Percentiles rank a stretch among this genome's conserved stretches.
These are phyloP conservation scores for Scheffersomyces lignosus DNA, from an alignment of 805 yeast species.

Conservation along the genomic window DNA sequence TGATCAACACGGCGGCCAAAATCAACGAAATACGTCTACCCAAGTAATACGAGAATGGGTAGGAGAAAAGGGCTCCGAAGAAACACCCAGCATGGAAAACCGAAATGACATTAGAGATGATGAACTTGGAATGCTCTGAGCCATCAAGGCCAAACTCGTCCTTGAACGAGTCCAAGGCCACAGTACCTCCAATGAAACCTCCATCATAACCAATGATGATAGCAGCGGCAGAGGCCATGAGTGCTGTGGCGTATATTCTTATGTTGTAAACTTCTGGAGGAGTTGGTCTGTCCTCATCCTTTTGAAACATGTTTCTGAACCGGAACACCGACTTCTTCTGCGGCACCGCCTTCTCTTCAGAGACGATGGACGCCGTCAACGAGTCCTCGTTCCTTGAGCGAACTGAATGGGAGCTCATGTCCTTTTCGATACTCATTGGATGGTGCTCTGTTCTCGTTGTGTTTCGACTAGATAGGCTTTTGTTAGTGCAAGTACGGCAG, in stretches of 20 bases:
- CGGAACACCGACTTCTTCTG: not conserved
- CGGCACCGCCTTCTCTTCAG: no score
- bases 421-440: no score
- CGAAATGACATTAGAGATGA: constrained; percentile 35
- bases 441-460: no score
- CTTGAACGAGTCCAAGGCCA: constrained; percentile 30
- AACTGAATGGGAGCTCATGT: no score
- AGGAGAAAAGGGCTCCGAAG: constrained; percentile 38
- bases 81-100: constrained; percentile 43
- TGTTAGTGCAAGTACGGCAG: no score
- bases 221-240: constrained; percentile 39
- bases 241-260: constrained; percentile 33
- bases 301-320: constrained; percentile 24
- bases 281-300: constrained; percentile 39
- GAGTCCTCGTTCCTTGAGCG: no score
- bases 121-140: constrained; percentile 17
- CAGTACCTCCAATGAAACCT: constrained; percentile 43
- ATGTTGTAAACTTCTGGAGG: constrained; percentile 38
- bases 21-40: constrained; percentile 34
- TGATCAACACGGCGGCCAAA: constrained; percentile 30
- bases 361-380: no score
- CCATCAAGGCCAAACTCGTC: constrained; percentile 32
- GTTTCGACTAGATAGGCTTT: no score
- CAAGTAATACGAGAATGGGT: constrained; percentile 34
- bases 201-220: constrained; percentile 43